Evolutionary conservation across 495 filamentous ascomycete species (phyloP).

Genomic region (Penicillium steckii): DNA sequence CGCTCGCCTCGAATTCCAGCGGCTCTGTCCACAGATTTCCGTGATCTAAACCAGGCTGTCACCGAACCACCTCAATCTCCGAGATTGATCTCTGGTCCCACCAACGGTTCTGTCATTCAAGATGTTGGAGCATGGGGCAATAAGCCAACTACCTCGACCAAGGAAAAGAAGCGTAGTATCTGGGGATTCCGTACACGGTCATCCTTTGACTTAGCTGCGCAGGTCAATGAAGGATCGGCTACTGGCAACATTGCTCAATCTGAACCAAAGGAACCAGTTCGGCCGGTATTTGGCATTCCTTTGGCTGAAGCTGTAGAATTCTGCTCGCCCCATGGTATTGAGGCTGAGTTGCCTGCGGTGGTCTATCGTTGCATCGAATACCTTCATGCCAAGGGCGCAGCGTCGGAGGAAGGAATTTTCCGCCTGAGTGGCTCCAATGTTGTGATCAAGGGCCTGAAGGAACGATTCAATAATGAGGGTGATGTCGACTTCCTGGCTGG

Average conservation of each 20-base stretch:
- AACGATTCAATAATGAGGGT: constrained; percentile 90
- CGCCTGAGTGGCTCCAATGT: constrained; percentile 91
- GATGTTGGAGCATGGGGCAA: constrained; percentile 87
- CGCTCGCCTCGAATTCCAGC: constrained; percentile 33
- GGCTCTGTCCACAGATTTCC: constrained; percentile 24
- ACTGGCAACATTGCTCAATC: constrained; percentile 38
- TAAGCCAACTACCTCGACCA: constrained; percentile 58
- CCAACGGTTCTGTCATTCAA: constrained; percentile 81
- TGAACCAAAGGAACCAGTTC: constrained; percentile 56
- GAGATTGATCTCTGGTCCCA: constrained; percentile 81
- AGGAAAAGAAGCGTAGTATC: constrained; percentile 91
- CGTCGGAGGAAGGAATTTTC: constrained; percentile 92
- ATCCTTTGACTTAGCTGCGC: constrained; percentile 55
- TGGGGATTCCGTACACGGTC: constrained; percentile 81
- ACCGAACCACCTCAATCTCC: constrained; percentile 33
- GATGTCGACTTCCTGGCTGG: constrained; percentile 86
- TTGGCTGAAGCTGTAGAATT: constrained; percentile 83
- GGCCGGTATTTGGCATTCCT: constrained; percentile 82
- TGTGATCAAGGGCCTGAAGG: constrained; percentile 85
- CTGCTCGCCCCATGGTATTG: constrained; percentile 67
- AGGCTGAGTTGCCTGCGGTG: constrained; percentile 82
- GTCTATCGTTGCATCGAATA: constrained; percentile 97
- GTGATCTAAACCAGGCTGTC: constrained; percentile 25
- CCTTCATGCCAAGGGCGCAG: constrained; percentile 77
- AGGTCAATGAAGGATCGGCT: constrained; percentile 38